Percentiles rank a stretch among this genome's conserved stretches.
Evolutionary conservation across 2,329 filamentous ascomycete genomes (phyloP).

Genomic region (Apiospora saccharicola): DNA sequence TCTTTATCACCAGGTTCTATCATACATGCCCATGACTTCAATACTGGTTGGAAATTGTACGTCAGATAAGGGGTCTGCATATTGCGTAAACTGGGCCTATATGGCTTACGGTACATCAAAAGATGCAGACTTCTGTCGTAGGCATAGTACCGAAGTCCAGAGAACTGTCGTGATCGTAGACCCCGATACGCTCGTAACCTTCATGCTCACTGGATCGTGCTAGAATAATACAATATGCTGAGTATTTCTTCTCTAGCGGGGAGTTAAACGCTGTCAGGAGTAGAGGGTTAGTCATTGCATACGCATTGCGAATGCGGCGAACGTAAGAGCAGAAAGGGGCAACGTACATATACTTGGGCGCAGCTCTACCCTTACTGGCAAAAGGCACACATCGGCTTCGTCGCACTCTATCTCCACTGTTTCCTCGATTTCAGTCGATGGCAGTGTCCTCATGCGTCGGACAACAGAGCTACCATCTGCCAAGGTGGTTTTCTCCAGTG

Average conservation of each 20-base stretch:
- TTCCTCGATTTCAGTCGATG: not conserved
- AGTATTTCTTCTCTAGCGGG: not conserved
- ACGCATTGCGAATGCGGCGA: not conserved
- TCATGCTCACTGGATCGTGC: not conserved
- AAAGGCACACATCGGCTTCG: conserved; percentile 6
- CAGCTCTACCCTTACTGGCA: not conserved
- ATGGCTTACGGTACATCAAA: not conserved
- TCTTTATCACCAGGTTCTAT: no score
- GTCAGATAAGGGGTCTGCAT: no score
- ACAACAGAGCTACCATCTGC: not conserved
- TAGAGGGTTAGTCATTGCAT: not conserved
- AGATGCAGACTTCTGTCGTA: not conserved
- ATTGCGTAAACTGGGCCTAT: not conserved
- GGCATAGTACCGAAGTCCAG: not conserved
- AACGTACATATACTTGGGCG: not conserved
- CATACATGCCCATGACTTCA: no score
- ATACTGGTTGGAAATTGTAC: no score
- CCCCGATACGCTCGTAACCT: conserved; percentile 15
- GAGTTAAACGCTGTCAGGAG: not conserved
- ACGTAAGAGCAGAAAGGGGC: not conserved
- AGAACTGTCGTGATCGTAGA: not conserved
- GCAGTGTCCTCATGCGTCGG: not conserved
- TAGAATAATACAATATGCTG: not conserved
- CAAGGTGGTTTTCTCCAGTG: not conserved
- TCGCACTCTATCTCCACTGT: not conserved